These are phyloP conservation scores for Conticribra guillardii DNA, from an alignment of 108 stramenopile species.

Conservation along the genomic window DNA sequence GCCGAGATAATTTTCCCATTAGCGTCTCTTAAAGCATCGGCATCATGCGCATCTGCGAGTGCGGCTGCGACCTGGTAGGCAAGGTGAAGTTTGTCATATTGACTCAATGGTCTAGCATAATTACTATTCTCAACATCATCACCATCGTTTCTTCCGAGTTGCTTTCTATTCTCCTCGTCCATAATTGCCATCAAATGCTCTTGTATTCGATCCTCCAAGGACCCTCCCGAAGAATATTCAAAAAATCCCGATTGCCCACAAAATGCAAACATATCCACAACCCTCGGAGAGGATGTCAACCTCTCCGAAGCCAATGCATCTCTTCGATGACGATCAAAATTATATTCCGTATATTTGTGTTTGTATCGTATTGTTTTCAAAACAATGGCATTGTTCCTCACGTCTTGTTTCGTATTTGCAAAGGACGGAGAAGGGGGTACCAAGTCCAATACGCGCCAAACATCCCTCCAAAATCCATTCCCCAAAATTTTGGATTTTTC, in stretches of 20 bases:
- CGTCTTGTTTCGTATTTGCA: not conserved
- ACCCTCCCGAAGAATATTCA: slow-evolving; percentile 66
- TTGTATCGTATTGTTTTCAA: slow-evolving; percentile 63
- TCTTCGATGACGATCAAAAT: slow-evolving; percentile 69
- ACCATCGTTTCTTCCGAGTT: slow-evolving; percentile 3
- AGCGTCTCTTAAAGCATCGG: slow-evolving; percentile 5
- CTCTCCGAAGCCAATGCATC: slow-evolving; percentile 20
- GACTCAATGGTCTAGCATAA: not conserved
- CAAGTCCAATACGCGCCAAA: slow-evolving; percentile 32
- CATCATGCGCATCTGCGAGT: slow-evolving; percentile 21
- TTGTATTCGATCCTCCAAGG: slow-evolving; percentile 6
- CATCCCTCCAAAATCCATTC: slow-evolving; percentile 67
- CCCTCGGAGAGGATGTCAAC: slow-evolving; percentile 16
- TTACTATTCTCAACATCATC: not conserved
- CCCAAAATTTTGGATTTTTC: slow-evolving; percentile 18
- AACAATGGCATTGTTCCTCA: slow-evolving; percentile 20
- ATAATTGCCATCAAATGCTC: slow-evolving; percentile 13
- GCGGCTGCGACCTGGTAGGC: slow-evolving; percentile 16
- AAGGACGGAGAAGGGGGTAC: not conserved
- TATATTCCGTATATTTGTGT: slow-evolving; percentile 51
- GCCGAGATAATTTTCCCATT: slow-evolving; percentile 19
- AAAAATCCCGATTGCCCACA: slow-evolving; percentile 40
- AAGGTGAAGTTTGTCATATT: slow-evolving; percentile 8
- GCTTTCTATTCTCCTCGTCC: not conserved
- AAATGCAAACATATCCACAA: slow-evolving; percentile 15